Evolutionary conservation across 192 early-diverging fungal species (phyloP).

Genomic region (Chytriomyces sp.): DNA sequence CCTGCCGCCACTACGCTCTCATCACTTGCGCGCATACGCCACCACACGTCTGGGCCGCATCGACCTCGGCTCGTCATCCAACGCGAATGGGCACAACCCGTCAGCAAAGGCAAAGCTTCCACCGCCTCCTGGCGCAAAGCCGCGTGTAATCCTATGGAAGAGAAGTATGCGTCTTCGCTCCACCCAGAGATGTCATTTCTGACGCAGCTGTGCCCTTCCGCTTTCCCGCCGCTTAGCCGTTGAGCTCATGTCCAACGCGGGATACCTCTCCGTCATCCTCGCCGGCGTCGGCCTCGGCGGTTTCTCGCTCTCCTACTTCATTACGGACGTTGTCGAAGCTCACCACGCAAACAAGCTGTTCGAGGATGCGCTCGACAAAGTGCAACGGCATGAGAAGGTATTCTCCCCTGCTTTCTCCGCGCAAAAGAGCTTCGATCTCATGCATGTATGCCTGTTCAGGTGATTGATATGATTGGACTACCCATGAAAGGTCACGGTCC

Average conservation of each 20-base stretch:
- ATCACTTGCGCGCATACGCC: constrained; percentile 5
- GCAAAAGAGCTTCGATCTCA: no score
- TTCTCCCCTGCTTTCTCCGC: no score
- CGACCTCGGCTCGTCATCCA: constrained; percentile 16
- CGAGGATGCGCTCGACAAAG: constrained; percentile 27
- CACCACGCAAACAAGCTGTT: constrained; percentile 14
- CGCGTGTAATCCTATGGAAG: not conserved
- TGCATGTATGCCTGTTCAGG: no score
- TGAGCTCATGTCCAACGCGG: not conserved
- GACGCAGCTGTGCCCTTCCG: not conserved
- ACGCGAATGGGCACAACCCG: no score
- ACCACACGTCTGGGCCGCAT: constrained; percentile 19
- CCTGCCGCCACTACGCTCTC: no score
- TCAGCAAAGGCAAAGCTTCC: not conserved
- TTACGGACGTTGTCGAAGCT: constrained; percentile 19
- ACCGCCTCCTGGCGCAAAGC: not conserved
- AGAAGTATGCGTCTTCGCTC: not conserved
- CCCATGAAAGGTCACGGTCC: constrained; percentile 29
- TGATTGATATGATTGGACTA: constrained; percentile 21
- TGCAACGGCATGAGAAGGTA: constrained; percentile 6
- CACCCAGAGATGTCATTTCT: not conserved
- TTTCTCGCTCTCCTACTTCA: constrained; percentile 15
- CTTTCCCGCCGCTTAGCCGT: not conserved
- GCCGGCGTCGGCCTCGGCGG: constrained; percentile 17
- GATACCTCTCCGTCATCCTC: constrained; percentile 24